phyloP scores from a whole-genome alignment of 1,139 yeast genomes.

The Arxiozyma telluris region DNA sequence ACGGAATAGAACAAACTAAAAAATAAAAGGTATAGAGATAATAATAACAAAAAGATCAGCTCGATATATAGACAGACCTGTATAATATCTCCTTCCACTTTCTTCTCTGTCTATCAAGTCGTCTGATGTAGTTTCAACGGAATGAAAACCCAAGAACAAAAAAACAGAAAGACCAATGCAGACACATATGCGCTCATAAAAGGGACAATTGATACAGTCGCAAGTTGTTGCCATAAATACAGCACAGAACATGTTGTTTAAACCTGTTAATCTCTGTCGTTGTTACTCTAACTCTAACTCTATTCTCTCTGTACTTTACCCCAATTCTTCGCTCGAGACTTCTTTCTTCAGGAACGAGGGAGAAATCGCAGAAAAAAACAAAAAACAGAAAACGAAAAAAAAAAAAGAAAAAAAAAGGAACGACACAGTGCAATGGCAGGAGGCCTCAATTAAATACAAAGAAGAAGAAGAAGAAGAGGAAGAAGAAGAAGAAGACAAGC shows the following conservation, averaged over 20 bases:
- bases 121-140: background rate
- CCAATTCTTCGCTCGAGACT: background rate
- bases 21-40: no score
- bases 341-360: background rate
- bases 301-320: no score
- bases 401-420: background rate
- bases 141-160: no score
- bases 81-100: background rate
- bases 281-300: no score
- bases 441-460: background rate
- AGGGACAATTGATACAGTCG: no score
- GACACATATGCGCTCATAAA: no score
- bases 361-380: no score
- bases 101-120: background rate
- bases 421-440: background rate
- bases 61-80: background rate
- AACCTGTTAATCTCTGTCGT: no score
- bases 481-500: background rate
- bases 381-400: no score
- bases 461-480: background rate
- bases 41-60: background rate
- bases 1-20: background rate
- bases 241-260: no score
- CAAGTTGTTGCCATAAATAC: no score
- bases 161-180: background rate